Evolutionary conservation across 2,329 filamentous ascomycete genomes (phyloP).

Genomic region (Aspergillus terreus): DNA sequence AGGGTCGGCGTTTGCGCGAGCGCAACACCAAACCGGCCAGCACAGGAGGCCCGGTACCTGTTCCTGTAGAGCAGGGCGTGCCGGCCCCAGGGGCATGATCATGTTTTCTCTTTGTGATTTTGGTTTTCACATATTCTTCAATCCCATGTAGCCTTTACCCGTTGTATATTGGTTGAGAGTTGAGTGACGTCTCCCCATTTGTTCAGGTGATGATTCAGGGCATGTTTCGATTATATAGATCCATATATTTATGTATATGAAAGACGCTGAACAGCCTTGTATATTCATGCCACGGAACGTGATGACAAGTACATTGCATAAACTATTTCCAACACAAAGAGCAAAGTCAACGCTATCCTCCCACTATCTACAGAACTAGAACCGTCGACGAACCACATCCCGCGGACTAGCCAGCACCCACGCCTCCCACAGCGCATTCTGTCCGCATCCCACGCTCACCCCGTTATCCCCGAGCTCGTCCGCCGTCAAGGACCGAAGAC

Average conservation of each 20-base stretch:
- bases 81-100: background rate
- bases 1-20: constrained; percentile 81
- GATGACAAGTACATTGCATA: too few species aligned
- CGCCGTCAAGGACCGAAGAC: constrained; percentile 22
- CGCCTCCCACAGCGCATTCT: constrained; percentile 35
- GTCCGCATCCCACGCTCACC: constrained; percentile 27
- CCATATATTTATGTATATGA: background rate
- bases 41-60: constrained; percentile 2
- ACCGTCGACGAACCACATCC: constrained; percentile 7
- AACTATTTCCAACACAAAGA: background rate
- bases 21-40: constrained; percentile 46
- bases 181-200: background rate
- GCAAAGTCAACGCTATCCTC: background rate
- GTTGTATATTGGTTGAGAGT: background rate
- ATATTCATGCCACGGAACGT: too few species aligned
- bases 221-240: background rate
- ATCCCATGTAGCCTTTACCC: background rate
- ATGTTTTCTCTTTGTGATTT: background rate
- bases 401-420: constrained; percentile 32
- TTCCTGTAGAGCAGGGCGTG: background rate
- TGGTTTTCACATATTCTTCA: background rate
- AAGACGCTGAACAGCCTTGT: too few species aligned
- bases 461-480: constrained; percentile 38
- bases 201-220: background rate
- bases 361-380: background rate